Percentiles rank a stretch among this genome's conserved stretches.
phyloP scores from a whole-genome alignment of 306 rosid species.

The Trifolium dubium region DNA sequence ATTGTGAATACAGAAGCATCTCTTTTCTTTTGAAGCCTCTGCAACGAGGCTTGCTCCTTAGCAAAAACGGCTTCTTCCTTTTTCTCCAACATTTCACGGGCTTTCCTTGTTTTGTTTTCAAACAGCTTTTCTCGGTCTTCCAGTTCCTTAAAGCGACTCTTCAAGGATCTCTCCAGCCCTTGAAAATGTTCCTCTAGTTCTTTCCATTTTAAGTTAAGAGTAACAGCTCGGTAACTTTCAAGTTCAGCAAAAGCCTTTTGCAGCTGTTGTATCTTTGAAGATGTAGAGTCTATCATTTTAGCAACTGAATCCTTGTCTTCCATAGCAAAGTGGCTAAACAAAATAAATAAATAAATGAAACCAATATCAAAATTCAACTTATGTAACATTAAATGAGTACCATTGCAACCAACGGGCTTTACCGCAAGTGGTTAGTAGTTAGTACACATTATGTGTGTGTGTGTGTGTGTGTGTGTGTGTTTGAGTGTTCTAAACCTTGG shows the following conservation, averaged over 20 bases:
- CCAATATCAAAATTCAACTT: constrained; percentile 31
- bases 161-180: constrained; percentile 92
- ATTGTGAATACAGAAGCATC: constrained; percentile 83
- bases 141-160: constrained; percentile 95
- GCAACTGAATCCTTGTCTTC: constrained; percentile 81
- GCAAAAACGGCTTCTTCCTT: constrained; percentile 71
- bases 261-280: constrained; percentile 93
- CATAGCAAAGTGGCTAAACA: constrained; percentile 67
- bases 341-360: constrained; percentile 31
- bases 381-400: not conserved
- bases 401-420: not conserved
- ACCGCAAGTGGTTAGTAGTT: not conserved
- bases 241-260: constrained; percentile 99
- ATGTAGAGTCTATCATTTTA: constrained; percentile 78
- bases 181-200: constrained; percentile 96
- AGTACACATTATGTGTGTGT: not conserved
- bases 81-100: constrained; percentile 70
- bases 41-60: constrained; percentile 76
- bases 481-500: not conserved
- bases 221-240: constrained; percentile 86
- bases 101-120: constrained; percentile 68
- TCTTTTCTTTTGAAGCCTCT: constrained; percentile 80
- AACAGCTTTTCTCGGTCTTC: constrained; percentile 95
- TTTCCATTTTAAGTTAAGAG: constrained; percentile 93
- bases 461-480: not conserved